Conservation (phyloP, 345 rosid species). For the Dipteronia dyeriana region DNA sequence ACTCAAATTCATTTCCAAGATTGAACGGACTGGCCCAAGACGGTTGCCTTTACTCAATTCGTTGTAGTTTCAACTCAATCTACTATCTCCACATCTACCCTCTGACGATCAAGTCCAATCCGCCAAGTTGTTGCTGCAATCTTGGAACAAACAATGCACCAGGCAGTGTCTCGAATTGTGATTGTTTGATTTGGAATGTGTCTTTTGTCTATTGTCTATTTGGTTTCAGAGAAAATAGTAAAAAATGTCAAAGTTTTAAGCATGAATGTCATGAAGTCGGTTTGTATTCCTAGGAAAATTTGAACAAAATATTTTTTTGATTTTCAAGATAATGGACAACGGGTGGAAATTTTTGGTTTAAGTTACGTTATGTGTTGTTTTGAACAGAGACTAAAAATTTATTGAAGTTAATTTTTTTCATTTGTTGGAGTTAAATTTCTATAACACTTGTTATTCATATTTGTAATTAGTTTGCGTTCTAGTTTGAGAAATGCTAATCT, state of each 20-base stretch:
- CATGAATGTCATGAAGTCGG: background rate
- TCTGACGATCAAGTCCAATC: slow-evolving; percentile 55
- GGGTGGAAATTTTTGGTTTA: background rate
- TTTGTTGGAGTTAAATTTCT: background rate
- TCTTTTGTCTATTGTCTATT: background rate
- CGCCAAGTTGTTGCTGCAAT: slow-evolving; percentile 57
- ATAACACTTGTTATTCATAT: slow-evolving; percentile 6
- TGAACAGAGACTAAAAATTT: too few species aligned
- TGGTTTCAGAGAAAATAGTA: slow-evolving; percentile 7
- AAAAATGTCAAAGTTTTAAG: background rate
- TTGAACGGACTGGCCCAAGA: slow-evolving; percentile 73
- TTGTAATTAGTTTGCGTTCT: slow-evolving; percentile 55
- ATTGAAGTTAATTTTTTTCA: background rate
- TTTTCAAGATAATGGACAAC: background rate
- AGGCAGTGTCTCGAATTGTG: slow-evolving; percentile 32
- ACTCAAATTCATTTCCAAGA: slow-evolving; percentile 61
- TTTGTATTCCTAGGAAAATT: background rate
- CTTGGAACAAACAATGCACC: slow-evolving; percentile 66
- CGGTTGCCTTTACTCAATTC: slow-evolving; percentile 73
- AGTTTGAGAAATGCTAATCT: slow-evolving; percentile 83
- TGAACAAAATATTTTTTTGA: background rate
- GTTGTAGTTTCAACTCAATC: slow-evolving; percentile 75
- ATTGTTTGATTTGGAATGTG: background rate
- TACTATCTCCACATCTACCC: slow-evolving; percentile 84
- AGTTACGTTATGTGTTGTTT: too few species aligned